These are phyloP conservation scores for Fusarium cyanostomum DNA, from an alignment of 2,329 filamentous ascomycete species.

Conservation along the genomic window DNA sequence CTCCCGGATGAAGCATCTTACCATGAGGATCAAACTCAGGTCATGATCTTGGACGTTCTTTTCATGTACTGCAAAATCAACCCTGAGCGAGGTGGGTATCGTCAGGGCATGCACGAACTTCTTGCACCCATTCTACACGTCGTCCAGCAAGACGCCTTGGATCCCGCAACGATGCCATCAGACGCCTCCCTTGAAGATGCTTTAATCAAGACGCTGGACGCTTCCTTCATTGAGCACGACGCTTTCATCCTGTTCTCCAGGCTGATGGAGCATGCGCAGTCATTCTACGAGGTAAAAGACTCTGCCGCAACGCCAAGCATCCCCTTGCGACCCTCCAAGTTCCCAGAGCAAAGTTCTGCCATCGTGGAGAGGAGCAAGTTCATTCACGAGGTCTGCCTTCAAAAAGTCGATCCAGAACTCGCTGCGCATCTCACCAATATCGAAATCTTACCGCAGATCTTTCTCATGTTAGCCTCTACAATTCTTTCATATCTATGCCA, in stretches of 20 bases:
- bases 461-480: conserved; percentile 75
- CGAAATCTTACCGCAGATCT: conserved; percentile 95
- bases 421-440: conserved; percentile 81
- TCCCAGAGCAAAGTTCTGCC: conserved; percentile 53
- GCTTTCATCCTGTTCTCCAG: conserved; percentile 85
- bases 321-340: conserved; percentile 25
- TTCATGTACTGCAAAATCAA: conserved; percentile 97
- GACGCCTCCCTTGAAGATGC: conserved; percentile 55
- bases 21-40: conserved; percentile 79
- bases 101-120: conserved; percentile 99
- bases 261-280: conserved; percentile 87
- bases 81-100: conserved; percentile 84
- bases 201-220: conserved; percentile 75
- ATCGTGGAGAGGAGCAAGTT: conserved; percentile 88
- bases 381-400: conserved; percentile 85
- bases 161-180: conserved; percentile 52
- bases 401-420: conserved; percentile 83
- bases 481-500: background rate
- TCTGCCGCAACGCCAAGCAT: conserved; percentile 23
- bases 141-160: conserved; percentile 81
- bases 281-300: conserved; percentile 79
- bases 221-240: conserved; percentile 85
- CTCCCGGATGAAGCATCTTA: conserved; percentile 95
- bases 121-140: conserved; percentile 89
- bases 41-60: conserved; percentile 84